A percentile compares a stretch with the other conserved stretches of the same genome.
Conservation (phyloP, 768 basidiomycete species). For the Megacollybia marginata region DNA sequence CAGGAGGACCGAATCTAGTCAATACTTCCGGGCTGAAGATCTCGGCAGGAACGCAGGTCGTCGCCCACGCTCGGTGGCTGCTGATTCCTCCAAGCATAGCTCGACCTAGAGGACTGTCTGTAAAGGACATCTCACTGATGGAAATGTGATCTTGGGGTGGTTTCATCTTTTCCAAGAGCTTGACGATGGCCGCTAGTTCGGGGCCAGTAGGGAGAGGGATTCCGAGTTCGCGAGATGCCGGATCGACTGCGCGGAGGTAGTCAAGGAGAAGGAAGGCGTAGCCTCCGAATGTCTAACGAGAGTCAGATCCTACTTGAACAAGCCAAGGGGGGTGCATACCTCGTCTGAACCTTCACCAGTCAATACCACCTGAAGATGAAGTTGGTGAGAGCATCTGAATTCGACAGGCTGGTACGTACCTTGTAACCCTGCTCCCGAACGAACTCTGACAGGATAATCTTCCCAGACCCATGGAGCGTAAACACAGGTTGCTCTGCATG, state of each 20-base stretch:
- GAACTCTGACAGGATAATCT: constrained; percentile 6
- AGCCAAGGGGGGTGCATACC: background rate
- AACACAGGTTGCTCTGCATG: constrained; percentile 6
- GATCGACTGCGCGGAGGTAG: constrained; percentile 4
- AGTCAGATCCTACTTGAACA: background rate
- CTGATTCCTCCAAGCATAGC: background rate
- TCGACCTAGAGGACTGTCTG: background rate
- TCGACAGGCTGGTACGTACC: background rate
- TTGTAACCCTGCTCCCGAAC: constrained; percentile 8
- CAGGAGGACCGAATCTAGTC: background rate
- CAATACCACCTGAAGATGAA: background rate
- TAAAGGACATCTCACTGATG: background rate
- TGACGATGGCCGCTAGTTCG: constrained; percentile 1
- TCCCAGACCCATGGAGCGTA: constrained; percentile 10
- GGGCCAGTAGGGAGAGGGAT: constrained; percentile 3
- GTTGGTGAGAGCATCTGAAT: no score
- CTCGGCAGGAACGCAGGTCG: background rate
- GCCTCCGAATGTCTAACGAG: constrained; percentile 2
- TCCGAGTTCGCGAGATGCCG: constrained; percentile 1
- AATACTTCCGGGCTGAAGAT: constrained; percentile 6
- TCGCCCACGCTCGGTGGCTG: background rate
- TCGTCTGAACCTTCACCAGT: constrained; percentile 9
- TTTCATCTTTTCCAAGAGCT: background rate
- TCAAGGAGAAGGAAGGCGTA: constrained; percentile 5
- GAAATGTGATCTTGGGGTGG: constrained; percentile 1